A percentile compares a stretch with the other conserved stretches of the same genome.
These are phyloP conservation scores for Backusella morwellensis DNA, from an alignment of 192 early-diverging fungal species.

Conservation along the genomic window DNA sequence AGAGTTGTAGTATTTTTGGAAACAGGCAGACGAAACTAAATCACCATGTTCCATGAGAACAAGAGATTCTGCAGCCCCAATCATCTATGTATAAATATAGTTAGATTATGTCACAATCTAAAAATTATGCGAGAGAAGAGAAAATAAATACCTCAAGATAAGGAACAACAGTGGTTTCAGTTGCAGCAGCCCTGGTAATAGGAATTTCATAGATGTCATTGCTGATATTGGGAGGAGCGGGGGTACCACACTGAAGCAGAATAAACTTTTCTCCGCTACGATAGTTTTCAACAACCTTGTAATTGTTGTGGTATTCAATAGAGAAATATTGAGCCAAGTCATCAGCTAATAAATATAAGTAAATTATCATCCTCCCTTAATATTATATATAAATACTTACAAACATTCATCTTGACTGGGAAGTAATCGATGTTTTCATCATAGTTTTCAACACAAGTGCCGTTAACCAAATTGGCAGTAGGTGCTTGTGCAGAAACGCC, in stretches of 20 bases:
- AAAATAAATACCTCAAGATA: conserved; percentile 43
- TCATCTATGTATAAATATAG: conserved; percentile 22
- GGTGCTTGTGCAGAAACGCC: conserved; percentile 26
- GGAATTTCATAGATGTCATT: conserved; percentile 44
- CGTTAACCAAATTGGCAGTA: conserved; percentile 10
- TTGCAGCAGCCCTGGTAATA: conserved; percentile 38
- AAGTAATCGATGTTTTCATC: conserved; percentile 48
- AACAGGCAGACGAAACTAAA: conserved; percentile 48
- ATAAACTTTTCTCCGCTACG: conserved; percentile 54
- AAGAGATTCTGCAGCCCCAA: conserved; percentile 41
- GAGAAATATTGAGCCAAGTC: conserved; percentile 56
- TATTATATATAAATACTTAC: conserved; percentile 25
- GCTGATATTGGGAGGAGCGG: conserved; percentile 41
- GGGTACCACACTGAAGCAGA: conserved; percentile 72
- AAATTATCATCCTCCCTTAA: not conserved
- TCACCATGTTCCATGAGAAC: conserved; percentile 34
- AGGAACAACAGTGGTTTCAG: conserved; percentile 39
- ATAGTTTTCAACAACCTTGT: conserved; percentile 65
- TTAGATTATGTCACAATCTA: not conserved
- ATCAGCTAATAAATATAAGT: conserved; percentile 26
- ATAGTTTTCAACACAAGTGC: conserved; percentile 32
- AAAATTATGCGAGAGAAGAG: not conserved
- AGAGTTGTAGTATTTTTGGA: conserved; percentile 36
- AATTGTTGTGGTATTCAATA: conserved; percentile 59
- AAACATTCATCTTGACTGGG: conserved; percentile 35